phyloP scores from a whole-genome alignment of 2,329 filamentous ascomycete genomes.

The Penicillium sp. region DNA sequence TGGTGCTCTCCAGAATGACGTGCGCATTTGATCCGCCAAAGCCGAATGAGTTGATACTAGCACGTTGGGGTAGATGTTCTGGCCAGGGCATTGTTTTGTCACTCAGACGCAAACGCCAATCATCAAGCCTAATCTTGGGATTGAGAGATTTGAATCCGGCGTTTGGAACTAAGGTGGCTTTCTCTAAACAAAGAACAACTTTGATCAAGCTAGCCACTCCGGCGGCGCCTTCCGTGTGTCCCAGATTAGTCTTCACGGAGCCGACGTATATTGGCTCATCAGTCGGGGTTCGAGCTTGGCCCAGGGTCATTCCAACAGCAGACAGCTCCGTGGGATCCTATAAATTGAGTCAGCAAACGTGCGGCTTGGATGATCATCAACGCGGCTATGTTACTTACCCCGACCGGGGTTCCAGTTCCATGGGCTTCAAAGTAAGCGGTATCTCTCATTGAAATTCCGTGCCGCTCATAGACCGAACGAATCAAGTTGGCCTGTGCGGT shows the following conservation, averaged over 20 bases:
- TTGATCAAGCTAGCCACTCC: constrained; percentile 51
- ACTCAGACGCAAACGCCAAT: constrained; percentile 19
- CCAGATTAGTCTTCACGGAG: constrained; percentile 35
- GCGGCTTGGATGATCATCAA: fast-evolving
- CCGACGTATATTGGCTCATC: constrained; percentile 27
- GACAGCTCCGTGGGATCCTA: constrained; percentile 20
- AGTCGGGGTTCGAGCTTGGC: constrained; percentile 7
- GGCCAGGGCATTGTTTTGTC: constrained; percentile 22
- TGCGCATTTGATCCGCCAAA: constrained; percentile 30
- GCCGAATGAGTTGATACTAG: constrained; percentile 30
- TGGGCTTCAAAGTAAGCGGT: constrained; percentile 40
- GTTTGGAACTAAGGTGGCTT: constrained; percentile 44
- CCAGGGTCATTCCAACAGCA: constrained; percentile 19
- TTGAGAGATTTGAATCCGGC: constrained; percentile 44
- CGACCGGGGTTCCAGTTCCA: constrained; percentile 40
- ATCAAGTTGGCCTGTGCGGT: constrained; percentile 40
- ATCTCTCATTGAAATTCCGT: constrained; percentile 17
- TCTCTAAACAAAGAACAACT: constrained; percentile 42
- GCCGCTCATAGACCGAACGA: constrained; percentile 31
- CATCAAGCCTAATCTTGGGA: constrained; percentile 36
- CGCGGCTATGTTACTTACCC: constrained; percentile 14
- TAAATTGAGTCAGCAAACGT: not conserved
- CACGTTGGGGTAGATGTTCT: constrained; percentile 15
- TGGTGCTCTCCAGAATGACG: constrained; percentile 22
- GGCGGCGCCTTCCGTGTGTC: constrained; percentile 51